These are phyloP conservation scores for Claviceps pusilla DNA, from an alignment of 2,329 filamentous ascomycete genomes.

Conservation along the genomic window DNA sequence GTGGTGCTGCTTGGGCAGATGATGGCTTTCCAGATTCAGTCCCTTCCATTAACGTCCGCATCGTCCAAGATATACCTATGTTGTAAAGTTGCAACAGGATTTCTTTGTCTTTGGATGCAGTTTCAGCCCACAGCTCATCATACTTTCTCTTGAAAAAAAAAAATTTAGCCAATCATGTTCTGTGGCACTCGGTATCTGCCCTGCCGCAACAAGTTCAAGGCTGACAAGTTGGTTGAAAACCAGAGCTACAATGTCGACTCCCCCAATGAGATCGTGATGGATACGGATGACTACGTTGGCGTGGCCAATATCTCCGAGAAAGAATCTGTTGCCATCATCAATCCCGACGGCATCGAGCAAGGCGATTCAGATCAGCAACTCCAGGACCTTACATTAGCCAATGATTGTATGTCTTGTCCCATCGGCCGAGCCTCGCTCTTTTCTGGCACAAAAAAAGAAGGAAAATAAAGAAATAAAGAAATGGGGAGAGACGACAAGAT, in stretches of 20 bases:
- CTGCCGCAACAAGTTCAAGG: constrained; percentile 6
- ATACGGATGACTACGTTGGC: constrained; percentile 39
- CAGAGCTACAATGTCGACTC: constrained; percentile 41
- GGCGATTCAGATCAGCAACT: constrained; percentile 27
- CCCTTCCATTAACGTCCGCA: background rate
- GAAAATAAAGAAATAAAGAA: background rate
- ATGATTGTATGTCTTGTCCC: constrained; percentile 31
- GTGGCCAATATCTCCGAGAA: constrained; percentile 33
- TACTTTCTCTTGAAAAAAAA: constrained; percentile 2
- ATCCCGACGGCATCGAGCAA: constrained; percentile 34
- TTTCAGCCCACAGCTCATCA: constrained; percentile 1
- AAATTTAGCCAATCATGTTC: constrained; percentile 8
- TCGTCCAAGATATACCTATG: background rate
- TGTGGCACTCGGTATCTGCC: constrained; percentile 10
- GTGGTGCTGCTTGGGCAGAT: background rate
- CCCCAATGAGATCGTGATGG: constrained; percentile 41
- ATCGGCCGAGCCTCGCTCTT: background rate
- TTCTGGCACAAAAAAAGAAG: background rate
- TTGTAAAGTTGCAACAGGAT: background rate
- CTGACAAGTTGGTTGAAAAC: constrained; percentile 13
- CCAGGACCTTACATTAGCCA: constrained; percentile 34
- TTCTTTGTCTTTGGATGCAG: background rate
- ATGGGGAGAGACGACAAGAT: background rate
- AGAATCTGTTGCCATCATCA: constrained; percentile 39
- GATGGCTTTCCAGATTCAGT: background rate